A percentile compares a stretch with the other conserved stretches of the same genome.
Conservation (phyloP, 2,329 filamentous ascomycete species). For the Diaporthe batatas region DNA sequence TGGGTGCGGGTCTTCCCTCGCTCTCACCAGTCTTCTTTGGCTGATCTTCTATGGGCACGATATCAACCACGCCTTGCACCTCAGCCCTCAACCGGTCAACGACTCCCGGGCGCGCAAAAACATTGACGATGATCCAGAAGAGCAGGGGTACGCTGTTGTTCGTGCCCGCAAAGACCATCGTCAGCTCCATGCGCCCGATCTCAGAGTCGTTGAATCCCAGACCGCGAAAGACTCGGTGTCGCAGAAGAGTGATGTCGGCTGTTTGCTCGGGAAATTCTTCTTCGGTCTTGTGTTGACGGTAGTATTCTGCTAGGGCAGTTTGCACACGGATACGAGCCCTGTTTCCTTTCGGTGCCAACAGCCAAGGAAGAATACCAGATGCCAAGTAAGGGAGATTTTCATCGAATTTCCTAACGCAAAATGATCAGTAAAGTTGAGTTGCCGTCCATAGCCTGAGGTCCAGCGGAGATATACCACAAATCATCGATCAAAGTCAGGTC, state of each 20-base stretch:
- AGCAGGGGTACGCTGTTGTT: slow-evolving; percentile 11
- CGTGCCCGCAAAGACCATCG: slow-evolving; percentile 13
- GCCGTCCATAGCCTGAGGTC: no score
- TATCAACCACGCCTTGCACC: neutral
- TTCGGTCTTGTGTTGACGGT: slow-evolving; percentile 3
- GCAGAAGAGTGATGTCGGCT: slow-evolving; percentile 1
- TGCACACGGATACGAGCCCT: slow-evolving; percentile 1
- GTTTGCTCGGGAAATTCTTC: slow-evolving; percentile 1
- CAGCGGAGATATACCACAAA: neutral
- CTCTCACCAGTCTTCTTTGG: neutral
- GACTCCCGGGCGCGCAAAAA: neutral
- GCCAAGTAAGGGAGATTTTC: neutral
- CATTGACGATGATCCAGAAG: slow-evolving; percentile 18
- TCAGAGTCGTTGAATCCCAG: neutral
- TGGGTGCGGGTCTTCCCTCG: neutral
- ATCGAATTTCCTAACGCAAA: neutral
- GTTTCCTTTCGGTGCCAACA: slow-evolving; percentile 12
- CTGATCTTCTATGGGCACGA: neutral
- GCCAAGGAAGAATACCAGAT: neutral
- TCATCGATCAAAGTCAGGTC: neutral
- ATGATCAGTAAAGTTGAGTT: neutral
- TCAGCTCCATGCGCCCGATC: slow-evolving; percentile 7
- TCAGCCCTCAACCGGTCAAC: neutral
- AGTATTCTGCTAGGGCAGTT: neutral
- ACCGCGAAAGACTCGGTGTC: slow-evolving; percentile 16